A percentile compares a stretch with the other conserved stretches of the same genome.
phyloP scores from a whole-genome alignment of 192 early-diverging fungal species.

The Chytriomyces hyalinus region DNA sequence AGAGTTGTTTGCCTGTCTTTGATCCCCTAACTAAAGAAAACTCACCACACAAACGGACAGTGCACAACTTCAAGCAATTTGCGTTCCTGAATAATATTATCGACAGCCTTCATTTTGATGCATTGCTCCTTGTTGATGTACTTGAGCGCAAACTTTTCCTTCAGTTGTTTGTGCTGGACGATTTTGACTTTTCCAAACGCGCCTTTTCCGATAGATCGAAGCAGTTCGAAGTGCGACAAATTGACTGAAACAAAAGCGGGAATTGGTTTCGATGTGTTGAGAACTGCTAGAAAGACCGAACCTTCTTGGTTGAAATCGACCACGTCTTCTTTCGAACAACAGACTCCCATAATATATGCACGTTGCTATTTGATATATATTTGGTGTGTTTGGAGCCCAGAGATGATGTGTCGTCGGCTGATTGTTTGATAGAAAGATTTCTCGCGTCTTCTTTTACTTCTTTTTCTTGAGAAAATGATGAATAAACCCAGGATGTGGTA shows the following conservation, averaged over 20 bases:
- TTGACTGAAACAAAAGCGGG: constrained; percentile 34
- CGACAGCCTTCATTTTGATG: constrained; percentile 77
- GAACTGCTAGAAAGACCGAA: too few relatives aligned
- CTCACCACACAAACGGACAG: constrained; percentile 75
- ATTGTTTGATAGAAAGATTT: background rate
- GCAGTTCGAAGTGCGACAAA: constrained; percentile 85
- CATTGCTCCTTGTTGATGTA: constrained; percentile 95
- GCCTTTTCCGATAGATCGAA: constrained; percentile 89
- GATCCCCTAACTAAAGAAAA: background rate
- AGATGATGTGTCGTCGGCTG: background rate
- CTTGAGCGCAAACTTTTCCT: constrained; percentile 86
- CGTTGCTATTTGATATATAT: background rate
- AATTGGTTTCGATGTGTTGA: too few relatives aligned
- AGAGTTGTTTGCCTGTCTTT: background rate
- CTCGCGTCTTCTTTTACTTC: background rate
- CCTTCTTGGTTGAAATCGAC: constrained; percentile 1
- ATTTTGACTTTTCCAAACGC: constrained; percentile 95
- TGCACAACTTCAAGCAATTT: constrained; percentile 83
- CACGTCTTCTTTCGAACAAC: constrained; percentile 13
- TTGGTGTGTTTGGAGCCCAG: background rate
- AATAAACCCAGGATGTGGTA: background rate
- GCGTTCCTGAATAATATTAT: constrained; percentile 91
- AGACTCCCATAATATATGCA: background rate
- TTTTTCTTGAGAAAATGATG: background rate
- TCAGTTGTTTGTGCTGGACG: constrained; percentile 82